phyloP scores from a whole-genome alignment of 805 yeast species.

The Candida koratica region DNA sequence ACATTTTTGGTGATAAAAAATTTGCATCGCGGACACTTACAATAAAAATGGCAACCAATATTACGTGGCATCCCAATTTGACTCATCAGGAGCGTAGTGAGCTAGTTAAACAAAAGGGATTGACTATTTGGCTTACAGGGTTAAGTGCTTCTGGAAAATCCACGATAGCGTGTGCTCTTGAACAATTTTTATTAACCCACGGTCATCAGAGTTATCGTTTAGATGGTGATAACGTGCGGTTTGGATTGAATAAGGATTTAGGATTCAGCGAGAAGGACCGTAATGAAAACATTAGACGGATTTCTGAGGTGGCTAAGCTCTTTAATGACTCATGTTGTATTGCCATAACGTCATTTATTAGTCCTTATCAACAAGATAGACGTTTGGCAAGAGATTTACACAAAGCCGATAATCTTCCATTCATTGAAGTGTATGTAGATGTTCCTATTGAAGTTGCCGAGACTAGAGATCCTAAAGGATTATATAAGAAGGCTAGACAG shows the following conservation, averaged over 20 bases:
- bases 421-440: conserved; percentile 87
- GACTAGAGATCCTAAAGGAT: conserved; percentile 95
- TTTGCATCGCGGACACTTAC: too few relatives aligned
- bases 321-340: conserved; percentile 91
- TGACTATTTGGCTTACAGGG: conserved; percentile 94
- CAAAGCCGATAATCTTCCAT: conserved; percentile 68
- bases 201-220: conserved; percentile 77
- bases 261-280: conserved; percentile 91
- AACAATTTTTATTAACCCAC: conserved; percentile 68
- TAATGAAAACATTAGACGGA: conserved; percentile 92
- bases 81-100: conserved; percentile 75
- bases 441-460: conserved; percentile 95
- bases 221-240: conserved; percentile 92
- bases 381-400: conserved; percentile 83
- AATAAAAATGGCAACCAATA: conserved; percentile 95
- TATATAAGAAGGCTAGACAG: conserved; percentile 94
- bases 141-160: conserved; percentile 93
- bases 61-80: conserved; percentile 93
- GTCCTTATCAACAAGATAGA: conserved; percentile 86
- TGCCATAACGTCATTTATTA: conserved; percentile 86
- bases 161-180: conserved; percentile 92
- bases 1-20: conserved; percentile 43
- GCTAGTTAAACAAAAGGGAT: conserved; percentile 76
- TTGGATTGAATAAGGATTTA: conserved; percentile 91
- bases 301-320: conserved; percentile 88